Percentiles rank a stretch among this genome's conserved stretches.
Evolutionary conservation across 2,329 filamentous ascomycete species (phyloP).

Genomic region (Cadophora malorum): DNA sequence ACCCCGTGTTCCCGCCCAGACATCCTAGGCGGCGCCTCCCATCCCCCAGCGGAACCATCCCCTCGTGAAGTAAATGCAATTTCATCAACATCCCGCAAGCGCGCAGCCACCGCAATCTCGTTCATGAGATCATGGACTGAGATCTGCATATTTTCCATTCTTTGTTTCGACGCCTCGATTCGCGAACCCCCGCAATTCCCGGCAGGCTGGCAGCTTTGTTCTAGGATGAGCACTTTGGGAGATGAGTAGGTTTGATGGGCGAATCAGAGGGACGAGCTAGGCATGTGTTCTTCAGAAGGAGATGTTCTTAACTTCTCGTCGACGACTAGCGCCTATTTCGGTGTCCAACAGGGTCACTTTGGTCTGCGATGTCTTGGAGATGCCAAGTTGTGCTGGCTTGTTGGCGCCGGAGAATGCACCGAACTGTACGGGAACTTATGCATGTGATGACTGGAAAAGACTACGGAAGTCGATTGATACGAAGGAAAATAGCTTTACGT

Average conservation of each 20-base stretch:
- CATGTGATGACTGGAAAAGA: background rate
- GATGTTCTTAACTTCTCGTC: background rate
- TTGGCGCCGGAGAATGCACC: background rate
- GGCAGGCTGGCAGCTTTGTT: background rate
- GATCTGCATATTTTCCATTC: background rate
- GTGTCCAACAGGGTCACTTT: background rate
- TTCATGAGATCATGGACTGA: slow-evolving; percentile 12
- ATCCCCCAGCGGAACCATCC: slow-evolving; percentile 1
- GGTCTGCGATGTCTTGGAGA: background rate
- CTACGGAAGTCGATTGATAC: background rate
- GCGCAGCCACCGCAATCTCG: background rate
- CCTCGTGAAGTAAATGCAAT: slow-evolving; percentile 8
- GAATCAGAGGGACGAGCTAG: background rate
- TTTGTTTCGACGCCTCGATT: background rate
- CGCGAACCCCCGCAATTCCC: background rate
- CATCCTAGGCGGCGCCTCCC: slow-evolving; percentile 10
- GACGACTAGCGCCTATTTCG: background rate
- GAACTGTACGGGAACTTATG: background rate
- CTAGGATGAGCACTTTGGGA: background rate
- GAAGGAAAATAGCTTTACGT: background rate
- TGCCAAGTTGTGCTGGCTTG: slow-evolving; percentile 3
- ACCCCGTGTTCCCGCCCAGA: background rate
- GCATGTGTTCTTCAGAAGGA: background rate
- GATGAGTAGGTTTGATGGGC: background rate
- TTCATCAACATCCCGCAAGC: slow-evolving; percentile 8